Percentiles rank a stretch among this genome's conserved stretches.
phyloP scores from a whole-genome alignment of 768 basidiomycete genomes.

The Leccinum longicurvipes region DNA sequence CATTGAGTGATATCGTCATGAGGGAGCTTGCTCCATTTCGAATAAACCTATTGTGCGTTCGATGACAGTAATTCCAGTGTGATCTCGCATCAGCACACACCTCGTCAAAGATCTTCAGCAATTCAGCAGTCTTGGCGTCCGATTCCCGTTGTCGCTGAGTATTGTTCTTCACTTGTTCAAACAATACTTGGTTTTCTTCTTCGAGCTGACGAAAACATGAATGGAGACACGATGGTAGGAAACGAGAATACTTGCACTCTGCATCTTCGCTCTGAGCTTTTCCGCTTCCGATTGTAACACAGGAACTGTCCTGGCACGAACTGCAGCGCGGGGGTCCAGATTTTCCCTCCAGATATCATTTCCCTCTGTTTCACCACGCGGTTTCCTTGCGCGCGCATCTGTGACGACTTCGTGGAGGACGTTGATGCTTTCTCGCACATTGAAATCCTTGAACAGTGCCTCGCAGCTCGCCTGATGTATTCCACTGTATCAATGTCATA shows the following conservation, averaged over 20 bases:
- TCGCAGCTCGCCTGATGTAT: constrained; percentile 60
- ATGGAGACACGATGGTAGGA: background rate
- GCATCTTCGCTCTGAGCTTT: constrained; percentile 35
- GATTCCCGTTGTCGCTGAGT: constrained; percentile 43
- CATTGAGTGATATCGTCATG: constrained; percentile 60
- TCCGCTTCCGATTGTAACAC: constrained; percentile 45
- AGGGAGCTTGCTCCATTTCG: constrained; percentile 53
- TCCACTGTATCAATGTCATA: background rate
- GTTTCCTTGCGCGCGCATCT: constrained; percentile 58
- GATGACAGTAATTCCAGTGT: background rate
- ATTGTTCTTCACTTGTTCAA: constrained; percentile 49
- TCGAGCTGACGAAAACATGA: constrained; percentile 45
- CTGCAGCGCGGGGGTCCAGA: constrained; percentile 59
- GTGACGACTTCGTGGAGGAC: constrained; percentile 64
- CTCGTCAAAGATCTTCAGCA: constrained; percentile 52
- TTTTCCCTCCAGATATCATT: constrained; percentile 65
- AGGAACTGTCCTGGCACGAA: constrained; percentile 62
- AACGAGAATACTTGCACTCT: constrained; percentile 29
- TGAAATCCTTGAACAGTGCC: constrained; percentile 63
- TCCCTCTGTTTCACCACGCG: constrained; percentile 38
- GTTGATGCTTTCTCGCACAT: constrained; percentile 68
- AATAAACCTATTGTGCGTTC: constrained; percentile 38
- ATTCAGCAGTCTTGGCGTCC: constrained; percentile 42
- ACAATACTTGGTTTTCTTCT: constrained; percentile 48
- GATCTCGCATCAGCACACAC: constrained; percentile 33